A percentile compares a stretch with the other conserved stretches of the same genome.
Conservation (phyloP, 257 asterid species). For the Solanum clarkiae region DNA sequence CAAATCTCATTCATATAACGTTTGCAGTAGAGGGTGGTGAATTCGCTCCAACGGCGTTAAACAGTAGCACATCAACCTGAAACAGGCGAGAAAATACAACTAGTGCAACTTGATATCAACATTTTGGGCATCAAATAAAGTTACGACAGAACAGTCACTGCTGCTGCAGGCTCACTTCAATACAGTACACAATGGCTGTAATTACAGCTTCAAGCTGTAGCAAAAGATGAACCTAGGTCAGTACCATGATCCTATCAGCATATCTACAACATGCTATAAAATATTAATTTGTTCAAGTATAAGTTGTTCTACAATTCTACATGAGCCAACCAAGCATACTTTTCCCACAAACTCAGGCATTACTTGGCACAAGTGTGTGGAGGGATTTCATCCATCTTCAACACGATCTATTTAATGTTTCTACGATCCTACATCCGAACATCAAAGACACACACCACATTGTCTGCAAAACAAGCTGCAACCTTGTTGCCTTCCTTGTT, state of each 20-base stretch:
- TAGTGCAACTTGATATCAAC: background rate
- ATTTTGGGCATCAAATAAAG: background rate
- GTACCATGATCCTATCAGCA: background rate
- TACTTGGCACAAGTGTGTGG: background rate
- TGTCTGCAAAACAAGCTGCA: constrained; percentile 90
- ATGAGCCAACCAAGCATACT: background rate
- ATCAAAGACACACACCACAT: constrained; percentile 80
- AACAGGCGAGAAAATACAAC: background rate
- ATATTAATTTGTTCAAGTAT: background rate
- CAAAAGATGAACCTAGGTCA: background rate
- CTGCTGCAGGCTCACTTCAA: background rate
- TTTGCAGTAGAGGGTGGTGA: background rate
- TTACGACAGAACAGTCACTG: background rate
- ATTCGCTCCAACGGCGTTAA: background rate
- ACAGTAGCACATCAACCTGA: background rate
- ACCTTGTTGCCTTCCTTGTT: constrained; percentile 85
- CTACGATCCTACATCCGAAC: constrained; percentile 49
- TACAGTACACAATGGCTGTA: background rate
- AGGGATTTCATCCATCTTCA: background rate
- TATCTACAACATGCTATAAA: background rate
- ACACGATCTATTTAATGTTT: background rate
- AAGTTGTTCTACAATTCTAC: background rate
- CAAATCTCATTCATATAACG: background rate
- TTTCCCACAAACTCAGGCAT: background rate
- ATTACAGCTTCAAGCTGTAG: background rate